phyloP scores from a whole-genome alignment of 208 protist genomes.

The Trypanosoma avium region DNA sequence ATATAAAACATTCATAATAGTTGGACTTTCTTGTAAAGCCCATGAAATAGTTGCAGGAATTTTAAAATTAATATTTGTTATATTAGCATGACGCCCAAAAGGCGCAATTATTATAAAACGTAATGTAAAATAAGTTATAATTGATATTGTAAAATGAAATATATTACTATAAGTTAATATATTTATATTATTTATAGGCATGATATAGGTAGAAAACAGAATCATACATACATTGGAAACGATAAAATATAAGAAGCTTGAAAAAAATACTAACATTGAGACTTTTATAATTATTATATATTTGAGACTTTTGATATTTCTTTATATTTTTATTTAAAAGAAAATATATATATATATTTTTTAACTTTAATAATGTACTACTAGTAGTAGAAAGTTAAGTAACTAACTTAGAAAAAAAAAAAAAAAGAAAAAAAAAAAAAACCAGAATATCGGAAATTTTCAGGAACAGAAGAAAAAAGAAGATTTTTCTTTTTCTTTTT shows the following conservation, averaged over 20 bases:
- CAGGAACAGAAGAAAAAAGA: too few species aligned
- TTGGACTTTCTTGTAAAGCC: conserved; percentile 73
- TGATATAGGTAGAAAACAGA: conserved; percentile 1
- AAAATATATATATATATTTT: too few species aligned
- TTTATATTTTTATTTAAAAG: too few species aligned
- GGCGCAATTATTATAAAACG: conserved; percentile 16
- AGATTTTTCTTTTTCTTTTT: too few species aligned
- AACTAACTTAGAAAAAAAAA: too few species aligned
- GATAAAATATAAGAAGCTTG: not conserved
- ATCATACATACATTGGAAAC: conserved; percentile 6
- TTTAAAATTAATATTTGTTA: conserved; percentile 10
- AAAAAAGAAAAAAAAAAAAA: too few species aligned
- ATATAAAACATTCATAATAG: conserved; percentile 63
- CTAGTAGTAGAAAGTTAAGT: too few species aligned
- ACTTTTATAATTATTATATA: too few species aligned
- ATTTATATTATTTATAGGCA: conserved; percentile 1
- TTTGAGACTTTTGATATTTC: too few species aligned
- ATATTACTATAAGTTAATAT: conserved; percentile 1
- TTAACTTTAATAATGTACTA: too few species aligned
- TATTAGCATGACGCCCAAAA: conserved; percentile 33
- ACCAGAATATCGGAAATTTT: too few species aligned
- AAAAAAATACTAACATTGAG: not conserved
- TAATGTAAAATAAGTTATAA: not conserved
- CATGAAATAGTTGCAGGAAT: conserved; percentile 56
- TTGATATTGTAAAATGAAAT: conserved; percentile 9